phyloP scores from a whole-genome alignment of 2,329 filamentous ascomycete genomes.

The Epichloe scottii region DNA sequence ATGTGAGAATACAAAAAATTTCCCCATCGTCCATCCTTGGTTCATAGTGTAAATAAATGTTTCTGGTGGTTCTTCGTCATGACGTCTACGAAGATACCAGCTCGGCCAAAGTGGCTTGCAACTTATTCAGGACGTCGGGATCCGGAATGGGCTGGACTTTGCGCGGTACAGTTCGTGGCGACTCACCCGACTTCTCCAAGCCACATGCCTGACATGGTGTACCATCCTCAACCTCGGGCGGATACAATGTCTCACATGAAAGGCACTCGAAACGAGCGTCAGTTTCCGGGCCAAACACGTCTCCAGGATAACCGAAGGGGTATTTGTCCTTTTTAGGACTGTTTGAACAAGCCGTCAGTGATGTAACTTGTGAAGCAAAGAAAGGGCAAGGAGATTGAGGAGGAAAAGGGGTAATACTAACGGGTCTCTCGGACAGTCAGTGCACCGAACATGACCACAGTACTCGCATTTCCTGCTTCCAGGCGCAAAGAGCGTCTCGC shows the following conservation, averaged over 20 bases:
- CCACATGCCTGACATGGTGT: constrained; percentile 47
- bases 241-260: constrained; percentile 48
- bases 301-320: constrained; percentile 57
- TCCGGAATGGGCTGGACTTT: constrained; percentile 50
- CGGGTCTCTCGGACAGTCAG: constrained; percentile 69
- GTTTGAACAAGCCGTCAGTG: constrained; percentile 4
- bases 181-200: constrained; percentile 46
- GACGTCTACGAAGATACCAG: constrained; percentile 15
- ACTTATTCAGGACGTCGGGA: constrained; percentile 42
- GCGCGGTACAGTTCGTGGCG: constrained; percentile 44
- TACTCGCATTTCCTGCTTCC: constrained; percentile 50
- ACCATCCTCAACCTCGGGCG: constrained; percentile 34
- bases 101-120: constrained; percentile 42
- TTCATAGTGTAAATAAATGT: too few relatives aligned
- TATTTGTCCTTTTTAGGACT: constrained; percentile 58
- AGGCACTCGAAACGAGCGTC: constrained; percentile 47
- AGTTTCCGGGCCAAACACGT: constrained; percentile 41
- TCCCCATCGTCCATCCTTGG: too few relatives aligned
- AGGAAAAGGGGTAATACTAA: constrained; percentile 32
- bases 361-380: not conserved
- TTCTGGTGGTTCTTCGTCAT: not conserved
- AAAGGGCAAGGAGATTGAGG: not conserved
- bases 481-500: constrained; percentile 47
- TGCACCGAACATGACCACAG: constrained; percentile 66
- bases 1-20: too few relatives aligned